Evolutionary conservation across 2,329 filamentous ascomycete genomes (phyloP).

Genomic region (Beauveria brongniartii): DNA sequence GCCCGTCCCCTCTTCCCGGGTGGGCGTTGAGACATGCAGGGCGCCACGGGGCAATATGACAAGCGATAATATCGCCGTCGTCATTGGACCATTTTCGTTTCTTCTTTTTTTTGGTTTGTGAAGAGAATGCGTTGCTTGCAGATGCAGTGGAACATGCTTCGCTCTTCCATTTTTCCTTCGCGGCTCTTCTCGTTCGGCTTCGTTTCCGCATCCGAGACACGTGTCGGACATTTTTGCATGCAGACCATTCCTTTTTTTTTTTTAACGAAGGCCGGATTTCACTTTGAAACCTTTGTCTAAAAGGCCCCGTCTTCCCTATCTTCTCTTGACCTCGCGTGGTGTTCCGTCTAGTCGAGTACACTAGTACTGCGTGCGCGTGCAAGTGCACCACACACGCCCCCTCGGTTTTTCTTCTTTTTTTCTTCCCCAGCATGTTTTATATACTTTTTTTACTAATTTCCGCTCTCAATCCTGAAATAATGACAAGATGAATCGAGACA

Average conservation of each 20-base stretch:
- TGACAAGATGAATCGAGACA: not conserved
- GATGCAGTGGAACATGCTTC: not conserved
- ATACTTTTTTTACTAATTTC: not conserved
- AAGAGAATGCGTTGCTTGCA: not conserved
- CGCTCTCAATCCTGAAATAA: not conserved
- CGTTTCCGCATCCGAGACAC: too few species aligned
- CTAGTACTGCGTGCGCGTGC: too few species aligned
- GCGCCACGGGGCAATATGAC: not conserved
- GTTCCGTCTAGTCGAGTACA: too few species aligned
- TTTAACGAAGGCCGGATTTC: too few species aligned
- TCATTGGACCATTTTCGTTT: not conserved
- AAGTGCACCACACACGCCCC: too few species aligned
- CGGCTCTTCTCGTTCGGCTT: too few species aligned
- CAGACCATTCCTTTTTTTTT: too few species aligned
- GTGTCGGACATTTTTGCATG: too few species aligned
- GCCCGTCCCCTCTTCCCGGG: not conserved
- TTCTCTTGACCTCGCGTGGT: too few species aligned
- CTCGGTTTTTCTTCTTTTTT: not conserved
- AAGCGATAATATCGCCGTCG: not conserved
- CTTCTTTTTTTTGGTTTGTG: not conserved
- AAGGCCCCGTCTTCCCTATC: too few species aligned
- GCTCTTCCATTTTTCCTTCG: not conserved
- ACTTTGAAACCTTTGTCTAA: too few species aligned
- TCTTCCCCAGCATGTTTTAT: not conserved
- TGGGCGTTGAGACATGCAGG: conserved; percentile 1